Base-by-base conservation (phyloP, 1,284 basidiomycete species). In the Tilletia indica region DNA sequence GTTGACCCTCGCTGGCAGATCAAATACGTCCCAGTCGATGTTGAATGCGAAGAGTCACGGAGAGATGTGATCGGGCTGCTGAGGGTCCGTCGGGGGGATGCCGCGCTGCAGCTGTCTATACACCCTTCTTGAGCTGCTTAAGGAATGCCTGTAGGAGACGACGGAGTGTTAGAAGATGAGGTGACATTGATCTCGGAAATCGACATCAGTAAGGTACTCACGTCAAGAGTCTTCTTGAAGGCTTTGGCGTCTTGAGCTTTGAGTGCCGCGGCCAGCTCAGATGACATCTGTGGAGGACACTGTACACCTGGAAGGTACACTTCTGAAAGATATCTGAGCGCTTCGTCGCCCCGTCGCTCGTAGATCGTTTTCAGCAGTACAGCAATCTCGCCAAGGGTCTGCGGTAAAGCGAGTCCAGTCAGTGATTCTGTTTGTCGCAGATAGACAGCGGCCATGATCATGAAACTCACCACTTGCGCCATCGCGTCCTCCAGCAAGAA, bases 401-500 rank as follows among this genome's bases (percentile, higher is more conserved):
- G 42, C 6, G 42, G 14, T 5, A 12, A 63, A 25, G 16, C 3
- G 4, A 14, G 45, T 70, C 5, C 25, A 2, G 25, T 31, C 25
- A 31, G 25, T 31, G 25, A 67, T 58, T 45, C 11, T 48, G 4
- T n/a, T 34, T 0, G 21, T 9, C 16, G 25, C 19, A 34, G 73
- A 6, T 42, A 66, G 36, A 83, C 74, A 39, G 79, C 78, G 0
- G 77, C 61, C 16, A 78, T 68, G 48, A 42, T 19, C 48, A 67
- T 47, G 47, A 47, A 71, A 71, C 49, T 11, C 54, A 75, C 68
- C 38, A 69, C 38, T 67, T 79, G 77, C 83, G 77, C 69, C 71
- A 94, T 93, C 4, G 93, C 93, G 80, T 96, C 93, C 79, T 91
- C 92, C 77, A 92, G 87, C 81, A 96, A 96, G 82, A 98, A 94